Evolutionary conservation across 73 alveolate genomes (phyloP).

Genomic region (Tetrahymena borealis): DNA sequence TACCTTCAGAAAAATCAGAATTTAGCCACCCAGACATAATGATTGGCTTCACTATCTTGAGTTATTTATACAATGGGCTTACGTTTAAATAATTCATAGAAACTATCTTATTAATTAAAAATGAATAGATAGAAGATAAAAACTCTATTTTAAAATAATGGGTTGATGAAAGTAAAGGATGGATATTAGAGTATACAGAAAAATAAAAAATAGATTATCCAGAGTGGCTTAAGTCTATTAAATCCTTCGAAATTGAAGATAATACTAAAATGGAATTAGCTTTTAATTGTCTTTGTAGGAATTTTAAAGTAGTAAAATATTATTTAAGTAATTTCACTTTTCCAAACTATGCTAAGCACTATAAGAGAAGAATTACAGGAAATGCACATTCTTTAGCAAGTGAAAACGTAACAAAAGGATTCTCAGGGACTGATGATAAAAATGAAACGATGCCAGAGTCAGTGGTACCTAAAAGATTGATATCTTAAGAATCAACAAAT

Average conservation of each 20-base stretch:
- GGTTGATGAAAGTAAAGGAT: neutral
- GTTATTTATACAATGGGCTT: slow-evolving; percentile 35
- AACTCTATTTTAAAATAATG: neutral
- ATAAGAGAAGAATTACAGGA: neutral
- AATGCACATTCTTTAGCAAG: neutral
- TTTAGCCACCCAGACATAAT: slow-evolving; percentile 47
- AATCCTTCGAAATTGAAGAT: neutral
- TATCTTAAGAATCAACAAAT: neutral
- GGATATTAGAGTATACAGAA: neutral
- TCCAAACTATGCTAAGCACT: slow-evolving; percentile 10
- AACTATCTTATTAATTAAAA: neutral
- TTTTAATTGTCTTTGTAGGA: neutral
- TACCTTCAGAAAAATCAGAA: slow-evolving; percentile 45
- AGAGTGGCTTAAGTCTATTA: neutral
- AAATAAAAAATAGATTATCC: neutral
- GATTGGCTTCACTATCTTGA: slow-evolving; percentile 23
- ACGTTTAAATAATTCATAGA: neutral
- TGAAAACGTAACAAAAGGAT: neutral
- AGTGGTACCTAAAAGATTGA: neutral
- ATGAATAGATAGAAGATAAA: neutral
- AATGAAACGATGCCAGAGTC: neutral
- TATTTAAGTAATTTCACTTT: neutral
- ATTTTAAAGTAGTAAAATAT: neutral
- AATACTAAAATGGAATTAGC: neutral
- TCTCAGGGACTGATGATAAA: neutral